Percentiles rank a stretch among this genome's conserved stretches.
phyloP scores from a whole-genome alignment of 2,329 filamentous ascomycete genomes.

The Trichoderma arundinaceum region DNA sequence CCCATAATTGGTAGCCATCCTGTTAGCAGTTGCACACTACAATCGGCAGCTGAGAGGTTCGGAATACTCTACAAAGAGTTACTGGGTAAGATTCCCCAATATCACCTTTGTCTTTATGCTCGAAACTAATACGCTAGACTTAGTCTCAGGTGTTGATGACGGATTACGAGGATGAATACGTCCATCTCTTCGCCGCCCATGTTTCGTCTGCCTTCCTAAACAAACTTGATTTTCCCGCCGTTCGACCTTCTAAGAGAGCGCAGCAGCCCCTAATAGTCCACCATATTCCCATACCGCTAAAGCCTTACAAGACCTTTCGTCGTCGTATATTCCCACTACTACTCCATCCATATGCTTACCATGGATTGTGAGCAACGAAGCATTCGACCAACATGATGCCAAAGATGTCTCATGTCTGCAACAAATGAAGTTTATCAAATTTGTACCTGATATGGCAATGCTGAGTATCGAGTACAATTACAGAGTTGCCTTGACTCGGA shows the following conservation, averaged over 20 bases:
- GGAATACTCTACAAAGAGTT: background rate
- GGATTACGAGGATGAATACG: background rate
- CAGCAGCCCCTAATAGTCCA: background rate
- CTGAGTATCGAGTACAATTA: too few species aligned
- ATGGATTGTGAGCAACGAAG: background rate
- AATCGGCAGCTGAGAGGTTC: background rate
- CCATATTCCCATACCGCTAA: background rate
- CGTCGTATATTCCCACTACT: background rate
- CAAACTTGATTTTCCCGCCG: background rate
- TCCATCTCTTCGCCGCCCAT: conserved; percentile 3
- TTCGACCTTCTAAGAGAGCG: background rate
- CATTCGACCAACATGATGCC: too few species aligned
- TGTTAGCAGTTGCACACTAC: background rate
- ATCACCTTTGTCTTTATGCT: background rate
- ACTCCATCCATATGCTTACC: background rate
- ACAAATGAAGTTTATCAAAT: too few species aligned
- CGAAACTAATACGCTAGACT: background rate
- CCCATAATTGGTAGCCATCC: conserved; percentile 4
- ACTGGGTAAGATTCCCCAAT: background rate
- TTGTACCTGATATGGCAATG: too few species aligned
- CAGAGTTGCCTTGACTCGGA: too few species aligned
- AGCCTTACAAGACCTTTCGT: background rate
- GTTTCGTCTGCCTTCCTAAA: background rate
- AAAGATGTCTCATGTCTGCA: too few species aligned
- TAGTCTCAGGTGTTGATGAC: conserved; percentile 4